Base-by-base conservation (phyloP, 371 early-diverging fungal genomes). In the Syncephalastrum sp. region DNA sequence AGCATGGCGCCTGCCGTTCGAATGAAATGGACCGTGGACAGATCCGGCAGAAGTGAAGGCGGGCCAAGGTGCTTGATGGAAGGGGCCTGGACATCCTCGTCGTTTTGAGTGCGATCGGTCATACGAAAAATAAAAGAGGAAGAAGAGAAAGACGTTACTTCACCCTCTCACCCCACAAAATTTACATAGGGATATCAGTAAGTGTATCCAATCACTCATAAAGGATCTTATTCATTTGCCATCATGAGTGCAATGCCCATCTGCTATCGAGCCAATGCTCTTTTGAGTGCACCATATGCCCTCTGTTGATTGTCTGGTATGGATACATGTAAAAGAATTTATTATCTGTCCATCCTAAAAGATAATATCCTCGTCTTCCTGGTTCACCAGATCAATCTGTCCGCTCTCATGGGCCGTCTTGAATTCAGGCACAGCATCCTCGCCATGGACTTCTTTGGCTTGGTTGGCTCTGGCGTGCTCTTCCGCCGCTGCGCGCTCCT, bases 401-500 rank as follows among this genome's bases (percentile, higher is more conserved):
- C 79, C 79, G 7, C 67, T 60, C 54, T 77, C 76, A 48, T 75
- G 61, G 16, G 75, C 73, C 24, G 76, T 73, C 25, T 64, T 61
- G 54, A 74, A 60, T 33, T 59, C 54, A 29, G 63, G 62, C 27
- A 24, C 69, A 64, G 57, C 25, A 42, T 25, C 55, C 47, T 60
- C 60, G 21, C 50, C 61, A 19, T 61, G 67, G 19, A 38, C 56
- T 41, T 65, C 42, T 38, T 61, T 59, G 49, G 60, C 53, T 13
- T 56, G 66, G 24, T 55, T 53, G 21, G 57, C 61, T 49, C 70
- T 63, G 42, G 63, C 52, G 21, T 56, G 67, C 5, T 74, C 77
- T 50, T 89, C 82, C 29, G 66, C 77, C 29, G 84, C 94, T 44
- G 90, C 85, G 53, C 82, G 80, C 59, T 91, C 89, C 88, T 98